Conservation (phyloP, 768 basidiomycete genomes). For the Chalciporus piperatus region DNA sequence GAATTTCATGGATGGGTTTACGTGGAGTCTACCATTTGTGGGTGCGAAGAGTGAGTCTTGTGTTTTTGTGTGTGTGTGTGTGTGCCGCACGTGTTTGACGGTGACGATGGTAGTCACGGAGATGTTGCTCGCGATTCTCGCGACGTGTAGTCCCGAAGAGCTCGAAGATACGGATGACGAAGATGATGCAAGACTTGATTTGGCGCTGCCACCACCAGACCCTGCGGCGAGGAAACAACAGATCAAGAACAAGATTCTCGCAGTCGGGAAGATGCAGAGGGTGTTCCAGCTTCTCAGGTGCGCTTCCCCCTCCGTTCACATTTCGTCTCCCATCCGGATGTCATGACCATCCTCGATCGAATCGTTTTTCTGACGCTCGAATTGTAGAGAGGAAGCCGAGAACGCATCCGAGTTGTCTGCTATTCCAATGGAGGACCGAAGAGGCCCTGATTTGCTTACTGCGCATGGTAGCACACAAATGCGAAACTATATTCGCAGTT, state of each 20-base stretch:
- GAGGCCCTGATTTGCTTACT: slow-evolving; percentile 54
- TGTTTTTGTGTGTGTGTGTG: not conserved
- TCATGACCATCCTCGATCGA: not conserved
- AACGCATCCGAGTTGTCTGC: slow-evolving; percentile 64
- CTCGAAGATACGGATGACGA: slow-evolving; percentile 65
- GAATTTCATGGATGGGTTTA: slow-evolving; percentile 98
- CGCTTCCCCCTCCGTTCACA: slow-evolving; percentile 22
- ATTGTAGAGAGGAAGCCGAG: slow-evolving; percentile 70
- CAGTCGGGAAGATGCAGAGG: slow-evolving; percentile 87
- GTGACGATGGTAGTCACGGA: slow-evolving; percentile 69
- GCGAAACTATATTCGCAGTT: slow-evolving; percentile 60
- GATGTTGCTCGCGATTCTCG: slow-evolving; percentile 93
- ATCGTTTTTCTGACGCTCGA: not conserved
- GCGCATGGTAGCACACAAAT: slow-evolving; percentile 55
- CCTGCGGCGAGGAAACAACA: slow-evolving; percentile 59
- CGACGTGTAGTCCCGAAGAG: slow-evolving; percentile 93
- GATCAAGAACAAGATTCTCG: slow-evolving; percentile 93
- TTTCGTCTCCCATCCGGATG: not conserved
- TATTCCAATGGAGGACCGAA: slow-evolving; percentile 35
- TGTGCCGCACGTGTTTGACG: not conserved
- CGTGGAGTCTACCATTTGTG: slow-evolving; percentile 97
- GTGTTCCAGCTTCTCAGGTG: slow-evolving; percentile 89
- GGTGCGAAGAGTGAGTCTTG: slow-evolving; percentile 86
- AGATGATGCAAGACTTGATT: slow-evolving; percentile 29
- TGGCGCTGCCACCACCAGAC: slow-evolving; percentile 39